Percentiles rank a stretch among this genome's conserved stretches.
phyloP scores from a whole-genome alignment of 768 basidiomycete genomes.

The Leccinum uliginosum region DNA sequence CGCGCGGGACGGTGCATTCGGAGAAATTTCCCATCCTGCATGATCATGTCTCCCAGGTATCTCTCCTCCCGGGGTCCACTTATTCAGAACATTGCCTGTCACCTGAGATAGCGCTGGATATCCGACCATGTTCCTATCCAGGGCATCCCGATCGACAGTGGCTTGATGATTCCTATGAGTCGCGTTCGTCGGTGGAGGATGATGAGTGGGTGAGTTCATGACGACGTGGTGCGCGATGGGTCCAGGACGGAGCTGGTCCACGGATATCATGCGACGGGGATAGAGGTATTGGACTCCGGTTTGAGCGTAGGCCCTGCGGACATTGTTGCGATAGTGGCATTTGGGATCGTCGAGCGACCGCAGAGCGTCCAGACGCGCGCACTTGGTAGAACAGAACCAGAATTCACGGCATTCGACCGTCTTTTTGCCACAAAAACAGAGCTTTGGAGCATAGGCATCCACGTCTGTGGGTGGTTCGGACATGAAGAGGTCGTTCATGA shows the following conservation, averaged over 20 bases:
- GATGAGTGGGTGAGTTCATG: neutral
- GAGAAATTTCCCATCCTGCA: constrained; percentile 1
- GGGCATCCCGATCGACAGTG: neutral
- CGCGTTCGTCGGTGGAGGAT: neutral
- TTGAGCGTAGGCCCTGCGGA: constrained; percentile 12
- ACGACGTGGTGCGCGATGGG: neutral
- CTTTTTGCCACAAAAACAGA: constrained; percentile 24
- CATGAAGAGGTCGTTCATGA: neutral
- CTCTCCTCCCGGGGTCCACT: constrained; percentile 1
- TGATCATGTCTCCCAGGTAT: neutral
- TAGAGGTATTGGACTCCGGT: neutral
- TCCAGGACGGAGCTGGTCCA: neutral
- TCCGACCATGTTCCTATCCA: neutral
- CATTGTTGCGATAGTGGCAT: constrained; percentile 25
- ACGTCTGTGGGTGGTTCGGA: constrained; percentile 4
- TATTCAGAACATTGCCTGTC: constrained; percentile 6
- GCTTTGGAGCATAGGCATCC: constrained; percentile 10
- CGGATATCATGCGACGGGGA: constrained; percentile 11
- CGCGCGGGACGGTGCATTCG: neutral
- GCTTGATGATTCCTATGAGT: neutral
- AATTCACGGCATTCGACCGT: constrained; percentile 25
- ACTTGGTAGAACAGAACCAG: too few relatives aligned
- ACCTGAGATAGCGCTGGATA: constrained; percentile 18
- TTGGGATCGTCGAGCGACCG: constrained; percentile 18
- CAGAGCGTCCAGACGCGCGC: constrained; percentile 26